Evolutionary conservation across 257 asterid species (phyloP).

Genomic region (Eustoma russellianum): DNA sequence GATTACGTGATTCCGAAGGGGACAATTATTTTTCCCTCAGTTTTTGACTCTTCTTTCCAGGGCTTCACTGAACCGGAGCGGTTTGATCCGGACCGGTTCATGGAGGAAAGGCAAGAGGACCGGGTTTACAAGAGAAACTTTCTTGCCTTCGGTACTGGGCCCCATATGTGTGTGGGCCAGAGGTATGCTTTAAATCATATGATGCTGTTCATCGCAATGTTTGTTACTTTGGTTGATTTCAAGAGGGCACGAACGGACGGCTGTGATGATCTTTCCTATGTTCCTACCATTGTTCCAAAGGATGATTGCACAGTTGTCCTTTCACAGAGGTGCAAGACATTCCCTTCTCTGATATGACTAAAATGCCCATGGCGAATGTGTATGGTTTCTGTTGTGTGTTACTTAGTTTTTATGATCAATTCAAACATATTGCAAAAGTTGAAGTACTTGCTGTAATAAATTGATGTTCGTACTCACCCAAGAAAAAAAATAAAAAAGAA

Average conservation of each 20-base stretch:
- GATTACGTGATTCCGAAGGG: conserved; percentile 63
- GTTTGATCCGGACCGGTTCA: conserved; percentile 85
- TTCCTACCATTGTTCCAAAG: conserved; percentile 80
- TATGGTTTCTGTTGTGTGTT: no score
- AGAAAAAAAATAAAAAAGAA: no score
- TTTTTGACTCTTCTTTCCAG: conserved; percentile 77
- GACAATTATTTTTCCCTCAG: conserved; percentile 79
- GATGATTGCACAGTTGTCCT: conserved; percentile 79
- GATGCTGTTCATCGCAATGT: conserved; percentile 61
- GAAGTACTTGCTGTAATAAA: no score
- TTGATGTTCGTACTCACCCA: no score
- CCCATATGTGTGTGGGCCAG: conserved; percentile 95
- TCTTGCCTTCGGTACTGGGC: conserved; percentile 91
- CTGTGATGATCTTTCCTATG: conserved; percentile 74
- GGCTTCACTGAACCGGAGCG: conserved; percentile 74
- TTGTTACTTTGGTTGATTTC: conserved; percentile 53
- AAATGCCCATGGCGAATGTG: background rate
- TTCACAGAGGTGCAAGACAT: conserved; percentile 35
- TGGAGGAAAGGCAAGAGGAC: conserved; percentile 74
- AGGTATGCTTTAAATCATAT: conserved; percentile 74
- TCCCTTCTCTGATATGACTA: conserved; percentile 34
- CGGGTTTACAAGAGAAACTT: conserved; percentile 60
- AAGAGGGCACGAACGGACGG: conserved; percentile 63
- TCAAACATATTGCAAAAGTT: no score
- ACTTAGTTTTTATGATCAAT: no score